Evolutionary conservation across 2,329 filamentous ascomycete species (phyloP).

Genomic region (Dothideomycetes sp.): DNA sequence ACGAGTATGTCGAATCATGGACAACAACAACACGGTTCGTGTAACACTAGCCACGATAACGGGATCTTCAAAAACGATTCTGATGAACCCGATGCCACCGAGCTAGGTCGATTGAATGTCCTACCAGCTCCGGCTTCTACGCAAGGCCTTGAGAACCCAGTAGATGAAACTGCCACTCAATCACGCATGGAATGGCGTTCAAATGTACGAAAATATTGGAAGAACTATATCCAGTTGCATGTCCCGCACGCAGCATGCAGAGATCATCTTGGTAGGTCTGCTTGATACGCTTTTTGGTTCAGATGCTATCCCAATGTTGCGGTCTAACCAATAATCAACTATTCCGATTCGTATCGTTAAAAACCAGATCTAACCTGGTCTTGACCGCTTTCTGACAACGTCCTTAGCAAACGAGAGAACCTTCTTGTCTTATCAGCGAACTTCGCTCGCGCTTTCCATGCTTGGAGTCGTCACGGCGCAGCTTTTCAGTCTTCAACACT

Average conservation of each 20-base stretch:
- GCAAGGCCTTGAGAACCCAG: too few relatives aligned
- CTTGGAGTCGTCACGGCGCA: conserved; percentile 57
- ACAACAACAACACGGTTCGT: too few relatives aligned
- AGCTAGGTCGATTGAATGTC: too few relatives aligned
- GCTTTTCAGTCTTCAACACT: conserved; percentile 53
- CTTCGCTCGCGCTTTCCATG: conserved; percentile 59
- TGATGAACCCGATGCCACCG: too few relatives aligned
- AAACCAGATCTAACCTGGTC: background rate
- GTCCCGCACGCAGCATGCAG: conserved; percentile 43
- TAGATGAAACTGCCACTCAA: too few relatives aligned
- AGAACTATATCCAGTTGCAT: conserved; percentile 39
- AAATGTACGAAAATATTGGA: conserved; percentile 43
- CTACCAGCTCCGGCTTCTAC: too few relatives aligned
- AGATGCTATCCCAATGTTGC: background rate
- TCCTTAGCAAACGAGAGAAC: conserved; percentile 62
- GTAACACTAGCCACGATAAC: too few relatives aligned
- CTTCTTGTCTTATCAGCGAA: conserved; percentile 64
- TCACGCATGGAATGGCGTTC: too few relatives aligned
- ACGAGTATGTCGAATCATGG: too few relatives aligned
- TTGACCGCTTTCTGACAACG: background rate
- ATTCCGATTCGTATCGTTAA: background rate
- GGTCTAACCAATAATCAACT: background rate
- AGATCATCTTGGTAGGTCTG: conserved; percentile 46
- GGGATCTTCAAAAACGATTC: too few relatives aligned
- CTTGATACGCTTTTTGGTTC: background rate